Base-by-base conservation (phyloP, 805 yeast species). In the Candida piceae region DNA sequence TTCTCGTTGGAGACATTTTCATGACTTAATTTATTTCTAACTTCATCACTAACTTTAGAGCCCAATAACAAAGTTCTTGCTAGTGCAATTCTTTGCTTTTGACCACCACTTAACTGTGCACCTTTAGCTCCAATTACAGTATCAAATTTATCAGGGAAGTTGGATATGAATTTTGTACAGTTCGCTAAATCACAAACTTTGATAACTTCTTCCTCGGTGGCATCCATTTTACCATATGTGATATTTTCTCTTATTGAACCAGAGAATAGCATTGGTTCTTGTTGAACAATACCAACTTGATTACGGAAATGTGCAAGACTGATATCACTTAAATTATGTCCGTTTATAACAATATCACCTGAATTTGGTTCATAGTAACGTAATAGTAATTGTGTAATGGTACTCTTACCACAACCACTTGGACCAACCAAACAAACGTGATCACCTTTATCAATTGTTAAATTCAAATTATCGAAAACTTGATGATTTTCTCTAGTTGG, bases 381-480 rank as follows among this genome's bases (percentile, higher is more conserved):
- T 48, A 89, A 62, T 31, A 90, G 62, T 35, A 90, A 63, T 35
- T 89, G 85, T 6, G 89, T 72, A 3, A 90, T 76, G 0, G 97
- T 89, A 13, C 95, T 85, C 58, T 90, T 90, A 18, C 97, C 97
- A 42, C 95, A 84, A 2, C 97, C 97, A 23, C 94, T 82, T n/a
- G 96, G 96, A 2, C 97, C 97, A 13, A 89, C 97, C 41, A 90
- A 74, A 56, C 97, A 89, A 12, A 89, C 79, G 50, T 90, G 90
- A 48, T 86, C 89, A 11, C 97, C 97, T 23, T 84, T 78, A 12
- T 66, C 57, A 31, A 90, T 79, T 2, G 63, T 67, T 39, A 90
- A 66, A 45, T 75, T 67, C 38, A 89, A 61, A 16, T 72, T 64
- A 2, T 65, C 50, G 61, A 90, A 87, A 17, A 90, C 81, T 15